A percentile compares a stretch with the other conserved stretches of the same genome.
Evolutionary conservation across 2,329 filamentous ascomycete genomes (phyloP).

Genomic region (Neocatenulostroma microsporum): DNA sequence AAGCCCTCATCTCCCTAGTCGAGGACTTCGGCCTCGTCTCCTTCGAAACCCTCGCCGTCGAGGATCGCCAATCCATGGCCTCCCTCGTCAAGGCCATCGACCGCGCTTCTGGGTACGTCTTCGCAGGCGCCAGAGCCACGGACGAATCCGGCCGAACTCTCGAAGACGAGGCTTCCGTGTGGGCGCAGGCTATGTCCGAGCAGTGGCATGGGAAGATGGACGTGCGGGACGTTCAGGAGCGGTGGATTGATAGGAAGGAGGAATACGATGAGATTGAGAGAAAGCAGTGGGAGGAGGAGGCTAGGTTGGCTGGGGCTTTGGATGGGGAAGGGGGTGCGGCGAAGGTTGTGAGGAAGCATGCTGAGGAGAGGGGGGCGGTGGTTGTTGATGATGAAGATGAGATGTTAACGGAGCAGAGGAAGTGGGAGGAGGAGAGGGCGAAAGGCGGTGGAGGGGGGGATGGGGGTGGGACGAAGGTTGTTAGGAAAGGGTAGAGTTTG

Average conservation of each 20-base stretch:
- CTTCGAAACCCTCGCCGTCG: slow-evolving; percentile 89
- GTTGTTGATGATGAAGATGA: slow-evolving; percentile 17
- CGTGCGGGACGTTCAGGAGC: slow-evolving; percentile 82
- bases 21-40: slow-evolving; percentile 83
- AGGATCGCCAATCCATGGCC: slow-evolving; percentile 97
- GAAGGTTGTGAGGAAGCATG: slow-evolving; percentile 18
- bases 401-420: slow-evolving; percentile 22
- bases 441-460: slow-evolving; percentile 7
- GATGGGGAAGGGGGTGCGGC: slow-evolving; percentile 18
- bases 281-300: slow-evolving; percentile 67
- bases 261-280: slow-evolving; percentile 76
- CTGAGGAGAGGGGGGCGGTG: slow-evolving; percentile 11
- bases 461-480: slow-evolving; percentile 13
- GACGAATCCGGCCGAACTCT: slow-evolving; percentile 54
- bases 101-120: slow-evolving; percentile 84
- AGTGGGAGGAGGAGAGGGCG: slow-evolving; percentile 21
- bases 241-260: slow-evolving; percentile 87
- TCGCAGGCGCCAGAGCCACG: slow-evolving; percentile 80
- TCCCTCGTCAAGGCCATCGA: slow-evolving; percentile 82
- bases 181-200: slow-evolving; percentile 86
- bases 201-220: slow-evolving; percentile 61
- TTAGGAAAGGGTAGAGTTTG: slow-evolving; percentile 19
- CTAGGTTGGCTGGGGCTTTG: slow-evolving; percentile 33
- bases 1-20: slow-evolving; percentile 77
- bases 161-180: slow-evolving; percentile 55